These are phyloP conservation scores for Russula dissimulans DNA, from an alignment of 768 basidiomycete species.

Conservation along the genomic window DNA sequence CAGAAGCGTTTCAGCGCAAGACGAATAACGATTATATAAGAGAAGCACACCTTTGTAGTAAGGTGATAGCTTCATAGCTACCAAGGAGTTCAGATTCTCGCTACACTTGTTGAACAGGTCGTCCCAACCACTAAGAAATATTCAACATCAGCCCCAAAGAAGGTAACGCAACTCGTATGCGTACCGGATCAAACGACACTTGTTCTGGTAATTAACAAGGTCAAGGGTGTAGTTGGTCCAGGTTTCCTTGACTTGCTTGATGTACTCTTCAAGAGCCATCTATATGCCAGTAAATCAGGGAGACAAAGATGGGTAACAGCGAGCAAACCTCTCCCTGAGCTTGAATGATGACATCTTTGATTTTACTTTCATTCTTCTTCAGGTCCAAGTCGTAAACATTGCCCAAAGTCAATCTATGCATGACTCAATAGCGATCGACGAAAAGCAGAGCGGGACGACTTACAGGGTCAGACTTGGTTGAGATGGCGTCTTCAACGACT, in stretches of 20 bases:
- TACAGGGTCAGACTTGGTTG: conserved; percentile 72
- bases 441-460: conserved; percentile 13
- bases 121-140: conserved; percentile 73
- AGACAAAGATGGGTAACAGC: conserved; percentile 11
- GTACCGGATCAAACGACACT: conserved; percentile 87
- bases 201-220: conserved; percentile 97
- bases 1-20: conserved; percentile 8
- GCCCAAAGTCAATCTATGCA: conserved; percentile 84
- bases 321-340: conserved; percentile 85
- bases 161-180: conserved; percentile 14
- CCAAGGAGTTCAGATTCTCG: conserved; percentile 92
- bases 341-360: conserved; percentile 94
- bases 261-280: conserved; percentile 94
- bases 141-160: background rate
- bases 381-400: conserved; percentile 96
- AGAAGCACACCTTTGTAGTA: conserved; percentile 79
- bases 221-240: conserved; percentile 97
- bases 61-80: conserved; percentile 95
- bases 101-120: conserved; percentile 95
- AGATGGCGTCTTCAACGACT: conserved; percentile 64
- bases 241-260: conserved; percentile 91
- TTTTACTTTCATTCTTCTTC: conserved; percentile 81
- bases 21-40: background rate
- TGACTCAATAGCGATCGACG: conserved; percentile 6
- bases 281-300: conserved; percentile 33